Percentiles rank a stretch among this genome's conserved stretches.
These are phyloP conservation scores for Pythium vanterpoolii DNA, from an alignment of 352 stramenopile species.

Conservation along the genomic window DNA sequence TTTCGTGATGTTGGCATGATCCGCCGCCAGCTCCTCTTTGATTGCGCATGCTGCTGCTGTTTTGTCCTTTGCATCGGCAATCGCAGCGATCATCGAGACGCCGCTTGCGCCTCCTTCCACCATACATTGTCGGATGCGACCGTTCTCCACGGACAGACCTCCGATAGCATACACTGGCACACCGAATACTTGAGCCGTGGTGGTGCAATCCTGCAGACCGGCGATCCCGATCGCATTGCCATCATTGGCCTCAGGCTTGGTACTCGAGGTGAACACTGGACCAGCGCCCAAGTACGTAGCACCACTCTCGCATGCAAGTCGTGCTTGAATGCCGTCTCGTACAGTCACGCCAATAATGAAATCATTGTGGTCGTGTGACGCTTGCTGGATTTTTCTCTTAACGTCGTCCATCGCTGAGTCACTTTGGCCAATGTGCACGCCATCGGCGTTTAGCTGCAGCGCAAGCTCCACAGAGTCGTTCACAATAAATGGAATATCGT, in stretches of 20 bases:
- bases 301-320: conserved; percentile 34
- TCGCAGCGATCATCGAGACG: conserved; percentile 51
- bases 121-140: conserved; percentile 39
- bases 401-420: conserved; percentile 29
- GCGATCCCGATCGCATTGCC: conserved; percentile 41
- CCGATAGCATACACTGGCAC: conserved; percentile 57
- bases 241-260: conserved; percentile 54
- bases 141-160: conserved; percentile 34
- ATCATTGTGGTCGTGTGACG: conserved; percentile 10
- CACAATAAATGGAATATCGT: conserved; percentile 48
- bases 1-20: not conserved
- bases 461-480: conserved; percentile 54
- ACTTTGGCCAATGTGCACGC: conserved; percentile 52
- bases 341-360: conserved; percentile 57
- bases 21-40: conserved; percentile 10
- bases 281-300: conserved; percentile 51
- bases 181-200: conserved; percentile 21
- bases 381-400: not conserved
- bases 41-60: conserved; percentile 27
- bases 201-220: conserved; percentile 30
- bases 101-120: conserved; percentile 33
- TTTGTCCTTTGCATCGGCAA: conserved; percentile 34
- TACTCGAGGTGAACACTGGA: conserved; percentile 48
- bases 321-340: conserved; percentile 38
- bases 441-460: conserved; percentile 41